A percentile compares a stretch with the other conserved stretches of the same genome.
phyloP scores from a whole-genome alignment of 106 monocot species.

The Gastrodia elata region DNA sequence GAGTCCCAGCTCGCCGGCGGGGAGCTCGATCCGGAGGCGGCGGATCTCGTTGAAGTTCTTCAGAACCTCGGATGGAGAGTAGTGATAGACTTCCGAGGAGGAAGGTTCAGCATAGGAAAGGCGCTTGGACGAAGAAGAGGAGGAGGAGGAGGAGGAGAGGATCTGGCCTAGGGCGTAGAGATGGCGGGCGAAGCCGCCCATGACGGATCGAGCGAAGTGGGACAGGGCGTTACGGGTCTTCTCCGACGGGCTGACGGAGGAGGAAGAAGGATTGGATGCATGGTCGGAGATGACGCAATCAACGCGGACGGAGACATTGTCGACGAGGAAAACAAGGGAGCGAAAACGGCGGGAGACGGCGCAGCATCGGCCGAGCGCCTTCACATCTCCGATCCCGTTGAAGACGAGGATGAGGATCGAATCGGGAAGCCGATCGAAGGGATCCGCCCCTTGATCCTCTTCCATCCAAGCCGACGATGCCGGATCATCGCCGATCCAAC shows the following conservation, averaged over 20 bases:
- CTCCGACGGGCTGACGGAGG: slow-evolving; percentile 7
- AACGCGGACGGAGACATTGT: slow-evolving; percentile 62
- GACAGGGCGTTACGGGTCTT: slow-evolving; percentile 26
- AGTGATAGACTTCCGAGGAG: slow-evolving; percentile 37
- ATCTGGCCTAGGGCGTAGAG: slow-evolving; percentile 42
- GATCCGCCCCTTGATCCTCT: slow-evolving; percentile 23
- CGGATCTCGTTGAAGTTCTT: slow-evolving; percentile 41
- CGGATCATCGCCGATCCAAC: not conserved
- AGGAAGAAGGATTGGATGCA: slow-evolving; percentile 21
- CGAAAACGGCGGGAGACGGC: slow-evolving; percentile 57
- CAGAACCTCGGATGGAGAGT: slow-evolving; percentile 62
- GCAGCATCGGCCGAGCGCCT: slow-evolving; percentile 47
- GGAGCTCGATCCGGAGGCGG: slow-evolving; percentile 38
- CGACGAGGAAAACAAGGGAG: slow-evolving; percentile 44
- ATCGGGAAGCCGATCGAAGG: slow-evolving; percentile 54
- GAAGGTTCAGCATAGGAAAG: not conserved
- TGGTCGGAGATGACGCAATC: slow-evolving; percentile 84
- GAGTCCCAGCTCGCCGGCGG: slow-evolving; percentile 50
- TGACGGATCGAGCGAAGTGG: slow-evolving; percentile 32
- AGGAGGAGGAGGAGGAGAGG: slow-evolving; percentile 21
- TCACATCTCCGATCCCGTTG: slow-evolving; percentile 42
- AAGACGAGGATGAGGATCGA: slow-evolving; percentile 33
- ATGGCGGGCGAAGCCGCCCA: slow-evolving; percentile 34
- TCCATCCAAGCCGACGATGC: not conserved
- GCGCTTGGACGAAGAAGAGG: slow-evolving; percentile 1